Evolutionary conservation across 441 rosid genomes (phyloP).

Genomic region (Bruguiera hainesii): DNA sequence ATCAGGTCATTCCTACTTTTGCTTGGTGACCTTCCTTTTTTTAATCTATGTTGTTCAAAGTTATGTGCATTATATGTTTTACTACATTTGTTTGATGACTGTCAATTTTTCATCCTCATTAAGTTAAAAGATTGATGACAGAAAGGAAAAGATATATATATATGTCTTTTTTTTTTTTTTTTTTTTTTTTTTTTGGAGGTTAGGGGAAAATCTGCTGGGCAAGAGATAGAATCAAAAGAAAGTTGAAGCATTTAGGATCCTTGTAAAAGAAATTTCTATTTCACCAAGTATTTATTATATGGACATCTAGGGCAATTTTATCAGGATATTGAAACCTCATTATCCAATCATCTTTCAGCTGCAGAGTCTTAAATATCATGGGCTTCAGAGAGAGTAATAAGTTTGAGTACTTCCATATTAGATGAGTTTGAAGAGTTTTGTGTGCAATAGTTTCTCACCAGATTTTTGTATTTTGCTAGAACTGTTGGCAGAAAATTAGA

Average conservation of each 20-base stretch:
- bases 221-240: not conserved
- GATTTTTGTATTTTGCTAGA: too few relatives aligned
- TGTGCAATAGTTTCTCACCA: not conserved
- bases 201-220: not conserved
- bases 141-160: not conserved
- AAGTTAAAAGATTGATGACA: not conserved
- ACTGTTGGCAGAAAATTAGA: too few relatives aligned
- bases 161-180: too few relatives aligned
- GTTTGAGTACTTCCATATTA: not conserved
- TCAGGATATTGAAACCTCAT: not conserved
- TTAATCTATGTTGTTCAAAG: not conserved
- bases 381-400: not conserved
- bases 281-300: not conserved
- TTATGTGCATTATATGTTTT: not conserved
- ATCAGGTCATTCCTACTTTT: slow-evolving; percentile 52
- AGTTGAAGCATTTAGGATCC: not conserved
- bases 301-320: slow-evolving; percentile 1
- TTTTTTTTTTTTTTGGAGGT: too few relatives aligned
- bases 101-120: not conserved
- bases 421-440: not conserved
- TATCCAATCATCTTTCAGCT: not conserved
- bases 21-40: not conserved
- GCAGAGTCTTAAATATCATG: not conserved
- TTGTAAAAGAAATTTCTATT: not conserved
- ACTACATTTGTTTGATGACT: not conserved